Base-by-base conservation (phyloP, 805 yeast genomes). In the Cyberlindnera lachancei region DNA sequence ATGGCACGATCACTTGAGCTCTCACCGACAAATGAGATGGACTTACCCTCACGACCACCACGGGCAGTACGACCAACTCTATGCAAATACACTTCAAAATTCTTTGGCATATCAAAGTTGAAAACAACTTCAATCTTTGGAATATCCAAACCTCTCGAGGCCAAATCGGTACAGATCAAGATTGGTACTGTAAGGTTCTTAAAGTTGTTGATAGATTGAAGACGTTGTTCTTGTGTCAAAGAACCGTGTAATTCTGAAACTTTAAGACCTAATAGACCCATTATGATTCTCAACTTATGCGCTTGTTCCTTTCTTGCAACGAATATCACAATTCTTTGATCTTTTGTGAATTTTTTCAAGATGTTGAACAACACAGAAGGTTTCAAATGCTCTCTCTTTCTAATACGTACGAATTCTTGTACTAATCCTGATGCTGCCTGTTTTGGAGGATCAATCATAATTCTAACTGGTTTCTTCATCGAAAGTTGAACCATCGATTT, bases 51-150 rank as follows among this genome's bases (percentile, higher is more conserved):
- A 61, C 97, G 75, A 15, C 97, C 97, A 31, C 96, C 99, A 74
- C 99, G 85, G 8, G 99, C 99, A 34, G 97, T 92, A 71, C 98
- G 84, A 61, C 98, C 98, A 38, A 92, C 96, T 68, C 98, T 82
- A 63, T 92, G 98, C 50, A 92, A 66, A 58, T 92, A 92, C 23
- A 90, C 73, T 44, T 92, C 98, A 50, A 83, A 79, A 19, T 83
- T 68, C 56, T 85, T 84, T 31, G 98, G 98, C 94, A 92, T 85
- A 53, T 92, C 98, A 58, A 70, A 92, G 61, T 92, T 92, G 52
- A 92, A 73, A 29, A 92, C 99, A 38, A 81, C 77, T 56, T 88
- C 97, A 55, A 92, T 88, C 61, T 90, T 90, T 40, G 97, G 97
- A 52, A 92, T 92, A 81, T 92, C 99, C 55, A 92, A 71, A 70